Evolutionary conservation across 2,329 filamentous ascomycete genomes (phyloP).

Genomic region (Penicillium sp.): DNA sequence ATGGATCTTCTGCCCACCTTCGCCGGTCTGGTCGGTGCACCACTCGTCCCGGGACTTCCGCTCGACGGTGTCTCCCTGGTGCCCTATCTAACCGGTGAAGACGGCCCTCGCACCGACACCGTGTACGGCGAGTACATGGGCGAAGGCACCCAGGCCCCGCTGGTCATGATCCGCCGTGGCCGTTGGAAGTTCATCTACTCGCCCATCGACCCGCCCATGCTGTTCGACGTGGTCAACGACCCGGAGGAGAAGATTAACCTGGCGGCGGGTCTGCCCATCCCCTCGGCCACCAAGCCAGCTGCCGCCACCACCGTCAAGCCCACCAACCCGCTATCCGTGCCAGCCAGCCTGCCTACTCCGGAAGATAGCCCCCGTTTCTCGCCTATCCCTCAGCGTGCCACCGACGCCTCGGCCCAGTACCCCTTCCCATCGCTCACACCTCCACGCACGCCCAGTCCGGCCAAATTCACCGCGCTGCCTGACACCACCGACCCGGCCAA

Average conservation of each 20-base stretch:
- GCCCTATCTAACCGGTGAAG: conserved; percentile 67
- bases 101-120: conserved; percentile 67
- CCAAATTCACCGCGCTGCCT: conserved; percentile 35
- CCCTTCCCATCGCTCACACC: conserved; percentile 39
- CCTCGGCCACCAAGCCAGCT: conserved; percentile 9
- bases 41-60: conserved; percentile 69
- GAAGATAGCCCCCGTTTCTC: conserved; percentile 33
- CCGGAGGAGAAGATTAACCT: conserved; percentile 78
- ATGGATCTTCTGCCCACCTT: conserved; percentile 89
- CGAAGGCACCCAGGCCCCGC: conserved; percentile 82
- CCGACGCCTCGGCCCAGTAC: conserved; percentile 14
- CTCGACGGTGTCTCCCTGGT: conserved; percentile 83
- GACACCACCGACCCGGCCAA: conserved; percentile 38
- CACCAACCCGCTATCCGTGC: conserved; percentile 27
- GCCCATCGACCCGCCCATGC: conserved; percentile 77
- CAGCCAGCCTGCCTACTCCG: conserved; percentile 34
- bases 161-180: conserved; percentile 92
- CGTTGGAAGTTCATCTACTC: conserved; percentile 91
- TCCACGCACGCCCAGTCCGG: conserved; percentile 42
- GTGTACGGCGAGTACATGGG: conserved; percentile 96
- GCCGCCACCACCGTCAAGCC: conserved; percentile 49
- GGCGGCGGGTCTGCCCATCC: conserved; percentile 35
- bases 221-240: conserved; percentile 77
- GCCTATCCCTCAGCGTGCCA: conserved; percentile 26
- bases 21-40: conserved; percentile 75